Evolutionary conservation across 2,329 filamentous ascomycete genomes (phyloP), one percentile per base, ranked within the genome.

Genomic region (Tolypocladium amazonense): DNA sequence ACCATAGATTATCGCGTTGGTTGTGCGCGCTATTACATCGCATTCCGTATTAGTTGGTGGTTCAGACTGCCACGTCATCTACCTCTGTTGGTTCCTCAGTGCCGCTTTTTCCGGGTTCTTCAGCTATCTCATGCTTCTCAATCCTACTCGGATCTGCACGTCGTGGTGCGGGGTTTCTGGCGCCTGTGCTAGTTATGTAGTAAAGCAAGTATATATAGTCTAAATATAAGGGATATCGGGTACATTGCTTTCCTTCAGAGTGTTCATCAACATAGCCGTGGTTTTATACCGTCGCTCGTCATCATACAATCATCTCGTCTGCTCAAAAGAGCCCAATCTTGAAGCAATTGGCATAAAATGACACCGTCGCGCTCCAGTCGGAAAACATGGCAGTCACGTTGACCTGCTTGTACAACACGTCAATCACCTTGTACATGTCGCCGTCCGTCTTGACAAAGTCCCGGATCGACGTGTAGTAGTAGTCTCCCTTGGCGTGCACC

Each of bases 261-360:
- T 20, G n/a, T 27, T 33, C 14, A 33, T 20, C 27, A 6, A n/a
- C 30, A 3, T 33, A 2, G 6, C 14, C 47, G 33, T 53, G 12
- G 5, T 25, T 50, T 30, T 20, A 9, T 15, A 9, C 25, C 45
- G 15, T 50, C 25, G 50, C 50, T 33, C 45, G 18, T 50, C 6
- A 47, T 15, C 7, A 11, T 33, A 8, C 25, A 33, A 6, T 27
- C 47, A 52, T 30, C 14, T 9, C 47, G 3, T 33, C 27, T 11
- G 27, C 15, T 53, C 20, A 54, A 37, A 35, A 54, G 18, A 54
- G 20, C 1, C 50, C 50, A 9, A 74, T 62, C 18, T 71, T 80
- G 64, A 89, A 84, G 73, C 87, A 90, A 66, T 88, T 90, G 63
- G 86, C 87, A 71, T 88, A 90, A 64, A 87, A 89, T 0, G 85